Evolutionary conservation across 2,329 filamentous ascomycete genomes (phyloP), one percentile per base, ranked within the genome.

Genomic region (Pseudogymnoascus sp.): DNA sequence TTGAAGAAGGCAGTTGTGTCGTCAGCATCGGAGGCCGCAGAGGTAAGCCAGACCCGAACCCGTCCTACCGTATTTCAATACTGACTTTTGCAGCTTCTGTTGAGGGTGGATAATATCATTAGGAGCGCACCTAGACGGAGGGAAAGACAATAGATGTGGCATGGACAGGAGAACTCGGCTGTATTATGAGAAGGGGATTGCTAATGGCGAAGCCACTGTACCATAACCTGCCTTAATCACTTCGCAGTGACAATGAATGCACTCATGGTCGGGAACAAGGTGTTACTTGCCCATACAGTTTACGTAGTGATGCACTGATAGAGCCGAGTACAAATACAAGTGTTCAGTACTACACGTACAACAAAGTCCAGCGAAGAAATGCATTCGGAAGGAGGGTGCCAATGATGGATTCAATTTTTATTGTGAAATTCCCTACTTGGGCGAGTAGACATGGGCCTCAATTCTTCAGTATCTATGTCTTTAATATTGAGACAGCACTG

Each of bases 21-120:
- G 62, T 96, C 92, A 66, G 94, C 94, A 21, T 95, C 91, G 64
- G 94, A 99, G 78, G 94, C 94, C 66, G 92, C 94, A 68, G 94
- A 99, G 84, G 91, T 95, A 81, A 80, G 86, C 75, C 10, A 16
- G 4, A 7, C 47, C 40, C 28, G 47, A 16, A 35, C 68, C 68
- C 61, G 62, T 53, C 53, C 62, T 64, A 66, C 44, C 53, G 38
- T 64, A 64, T 47, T 59, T 62, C 69, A 33, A 60, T 64, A 63
- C 74, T 78, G 69, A 78, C 66, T 62, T 59, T 65, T 63, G 62
- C 69, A 93, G 90, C 81, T 97, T 68, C 83, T 99, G 67, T 81
- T 99, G 68, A 85, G 94, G 74, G 94, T 99, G 61, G 94, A 99
- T 79, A 94, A 97, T 77, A 99, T 99, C 75, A 97, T 99, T 75